A percentile compares a stretch with the other conserved stretches of the same genome.
Evolutionary conservation across 345 rosid genomes (phyloP).

Genomic region (Sisymbrium irio): DNA sequence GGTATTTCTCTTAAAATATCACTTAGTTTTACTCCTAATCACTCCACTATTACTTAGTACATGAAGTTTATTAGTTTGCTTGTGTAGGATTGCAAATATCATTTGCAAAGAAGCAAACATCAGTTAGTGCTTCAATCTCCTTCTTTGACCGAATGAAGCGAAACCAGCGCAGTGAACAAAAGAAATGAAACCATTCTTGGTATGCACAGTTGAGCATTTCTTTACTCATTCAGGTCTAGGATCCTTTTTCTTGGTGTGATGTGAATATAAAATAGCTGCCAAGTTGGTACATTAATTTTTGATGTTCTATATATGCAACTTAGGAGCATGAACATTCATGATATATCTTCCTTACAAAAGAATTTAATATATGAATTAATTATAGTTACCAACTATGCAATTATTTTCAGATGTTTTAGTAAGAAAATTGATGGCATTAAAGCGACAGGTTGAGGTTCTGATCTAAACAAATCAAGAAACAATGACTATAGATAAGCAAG

Average conservation of each 20-base stretch:
- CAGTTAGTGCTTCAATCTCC: constrained; percentile 11
- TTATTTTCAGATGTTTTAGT: not conserved
- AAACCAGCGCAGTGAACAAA: not conserved
- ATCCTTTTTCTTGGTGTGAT: constrained; percentile 17
- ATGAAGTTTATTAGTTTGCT: not conserved
- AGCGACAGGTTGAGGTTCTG: constrained; percentile 1
- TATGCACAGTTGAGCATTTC: constrained; percentile 1
- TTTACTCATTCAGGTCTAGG: not conserved
- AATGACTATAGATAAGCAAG: constrained; percentile 1
- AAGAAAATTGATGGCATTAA: not conserved
- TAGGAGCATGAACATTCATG: constrained; percentile 10
- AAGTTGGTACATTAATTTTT: constrained; percentile 16
- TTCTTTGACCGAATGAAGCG: not conserved
- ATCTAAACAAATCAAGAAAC: constrained; percentile 19
- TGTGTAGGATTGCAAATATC: constrained; percentile 30
- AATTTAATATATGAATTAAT: not conserved
- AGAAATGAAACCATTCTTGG: not conserved
- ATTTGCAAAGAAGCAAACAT: constrained; percentile 21
- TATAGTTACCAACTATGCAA: not conserved
- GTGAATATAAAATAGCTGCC: constrained; percentile 5
- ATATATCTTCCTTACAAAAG: not conserved
- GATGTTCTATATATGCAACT: not conserved
- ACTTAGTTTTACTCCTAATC: not conserved
- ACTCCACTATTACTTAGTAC: not conserved
- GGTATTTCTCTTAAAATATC: constrained; percentile 39